These are phyloP conservation scores for Pontederia crassipes DNA, from an alignment of 176 grass and related monocot species.

Conservation along the genomic window DNA sequence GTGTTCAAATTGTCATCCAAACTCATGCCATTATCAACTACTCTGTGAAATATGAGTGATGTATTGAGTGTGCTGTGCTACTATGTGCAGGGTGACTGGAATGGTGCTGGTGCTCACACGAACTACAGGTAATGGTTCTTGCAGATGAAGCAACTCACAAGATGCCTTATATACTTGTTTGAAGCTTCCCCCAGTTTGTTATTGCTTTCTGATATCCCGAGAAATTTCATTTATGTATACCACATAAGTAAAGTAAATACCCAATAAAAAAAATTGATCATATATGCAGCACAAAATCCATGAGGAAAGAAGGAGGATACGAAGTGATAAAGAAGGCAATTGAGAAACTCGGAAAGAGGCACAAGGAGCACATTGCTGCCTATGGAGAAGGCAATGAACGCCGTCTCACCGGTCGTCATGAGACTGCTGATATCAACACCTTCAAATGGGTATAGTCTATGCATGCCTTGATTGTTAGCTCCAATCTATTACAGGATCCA, in stretches of 20 bases:
- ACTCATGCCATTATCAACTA: neutral
- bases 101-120: conserved; percentile 82
- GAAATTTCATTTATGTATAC: neutral
- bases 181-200: neutral
- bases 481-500: neutral
- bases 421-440: conserved; percentile 95
- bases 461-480: neutral
- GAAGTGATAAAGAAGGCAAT: conserved; percentile 84
- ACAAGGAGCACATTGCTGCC: conserved; percentile 74
- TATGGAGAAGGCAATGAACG: conserved; percentile 92
- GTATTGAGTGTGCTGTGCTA: neutral
- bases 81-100: conserved; percentile 63
- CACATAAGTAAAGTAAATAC: neutral
- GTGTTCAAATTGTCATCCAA: neutral
- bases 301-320: conserved; percentile 63
- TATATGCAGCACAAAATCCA: conserved; percentile 65
- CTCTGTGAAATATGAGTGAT: neutral
- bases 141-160: neutral
- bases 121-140: conserved; percentile 47
- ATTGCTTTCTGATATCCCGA: neutral
- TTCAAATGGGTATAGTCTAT: conserved; percentile 55
- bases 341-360: conserved; percentile 51
- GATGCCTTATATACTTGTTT: neutral
- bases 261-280: neutral
- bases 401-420: conserved; percentile 77